Evolutionary conservation across 768 basidiomycete species (phyloP), one percentile per base, ranked within the genome.

Genomic region (Tylopilus balloui): DNA sequence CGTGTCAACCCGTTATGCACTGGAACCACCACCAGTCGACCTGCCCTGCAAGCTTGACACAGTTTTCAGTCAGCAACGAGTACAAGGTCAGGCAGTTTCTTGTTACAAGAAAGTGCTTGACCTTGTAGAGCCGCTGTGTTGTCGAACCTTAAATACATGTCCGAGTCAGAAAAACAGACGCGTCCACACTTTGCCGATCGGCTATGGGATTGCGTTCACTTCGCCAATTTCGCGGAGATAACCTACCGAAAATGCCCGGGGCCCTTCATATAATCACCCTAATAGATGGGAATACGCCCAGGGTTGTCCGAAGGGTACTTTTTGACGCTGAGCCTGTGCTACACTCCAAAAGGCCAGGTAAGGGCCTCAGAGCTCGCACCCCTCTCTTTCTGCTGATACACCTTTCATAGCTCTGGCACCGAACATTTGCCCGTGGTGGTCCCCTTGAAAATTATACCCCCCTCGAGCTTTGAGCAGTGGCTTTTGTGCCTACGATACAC

Each of bases 141-240:
- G 34, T 10, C 34, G 17, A 10, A 17, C 34, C 5, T 15, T 32
- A 25, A 25, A 8, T 25, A 8, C 8, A 25, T 25, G 31, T 21
- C 5, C 29, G 14, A 38, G 4, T 24, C 41, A 34, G 14, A 24
- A 23, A 36, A 11, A 15, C n/a, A 34, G 17, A 34, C 7, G n/a
- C 15, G 31, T 32, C 31, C n/a, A 32, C 28, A 32, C 28, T 21
- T 52, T 53, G 42, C 48, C 46, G 50, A 31, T 47, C 57, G 57
- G 53, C 45, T 58, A 23, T n/a, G 9, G 28, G 6, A 6, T 19
- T 36, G 10, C 9, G 20, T 25, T 48, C 37, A 29, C 28, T 32
- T 15, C 21, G 34, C 42, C 45, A 51, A 49, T 48, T 58, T 61
- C 54, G 62, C 63, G 62, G 62, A 64, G 62, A 62, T 63, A 48